Base-by-base conservation (phyloP, 1,284 basidiomycete species). In the Golubevia pallescens region DNA sequence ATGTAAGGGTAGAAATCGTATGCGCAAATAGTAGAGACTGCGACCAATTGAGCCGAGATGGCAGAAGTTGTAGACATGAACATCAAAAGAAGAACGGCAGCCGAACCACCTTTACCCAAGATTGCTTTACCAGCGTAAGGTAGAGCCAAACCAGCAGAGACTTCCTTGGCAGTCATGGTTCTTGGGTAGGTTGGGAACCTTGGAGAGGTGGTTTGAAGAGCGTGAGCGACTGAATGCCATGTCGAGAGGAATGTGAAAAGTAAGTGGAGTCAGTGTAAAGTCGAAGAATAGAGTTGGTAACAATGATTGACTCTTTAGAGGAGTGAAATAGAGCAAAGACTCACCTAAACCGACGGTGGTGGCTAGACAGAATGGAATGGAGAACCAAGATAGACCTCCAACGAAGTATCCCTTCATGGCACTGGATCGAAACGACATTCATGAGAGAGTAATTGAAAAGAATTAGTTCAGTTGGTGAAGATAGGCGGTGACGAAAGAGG, bases 1-100 rank as follows among this genome's bases (percentile, higher is more conserved):
- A 79, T 70, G 62, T 80, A 80, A 24, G 74, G 66, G 58, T 52
- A 52, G 54, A 80, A 60, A 63, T 78, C 75, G 65, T 75, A 77
- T 4, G 75, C 69, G 1, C 68, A 62, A 3, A 77, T 68, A 24
- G 70, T 74, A 1, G 71, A 72, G 5, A 79, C 74, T n/a, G 73
- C 73, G 19, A 78, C 65, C 58, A 75, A 62, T 63, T 77, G 73
- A 2, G 75, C 75, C 0, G 72, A 77, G 48, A 77, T 75, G 13
- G 83, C 79, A 0, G 74, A 78, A 1, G 80, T 81, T 62, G 71
- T 77, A 48, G 64, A 67, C 79, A 81, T 81, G 68, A 77, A 79
- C 77, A 75, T 78, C 32, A 77, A 69, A 10, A 77, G 63, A 19
- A 78, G 65, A 14, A 79, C 74, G 3, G 69, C 77, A 0, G 75